Percentiles rank a stretch among this genome's conserved stretches.
These are phyloP conservation scores for Quercus rubra DNA, from an alignment of 306 rosid species.

Conservation along the genomic window DNA sequence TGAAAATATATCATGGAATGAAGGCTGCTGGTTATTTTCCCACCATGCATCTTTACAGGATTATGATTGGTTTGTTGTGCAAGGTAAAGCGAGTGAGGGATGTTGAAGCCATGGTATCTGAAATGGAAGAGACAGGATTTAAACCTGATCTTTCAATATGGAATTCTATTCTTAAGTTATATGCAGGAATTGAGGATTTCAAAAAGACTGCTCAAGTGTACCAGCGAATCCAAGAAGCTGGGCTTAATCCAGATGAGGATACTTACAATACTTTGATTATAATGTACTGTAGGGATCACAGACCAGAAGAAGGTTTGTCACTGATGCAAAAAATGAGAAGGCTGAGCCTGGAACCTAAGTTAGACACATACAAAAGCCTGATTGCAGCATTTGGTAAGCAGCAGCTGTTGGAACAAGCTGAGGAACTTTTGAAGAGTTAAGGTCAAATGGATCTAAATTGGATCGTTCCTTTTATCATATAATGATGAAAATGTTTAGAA, in stretches of 20 bases:
- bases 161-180: conserved; percentile 70
- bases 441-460: conserved; percentile 54
- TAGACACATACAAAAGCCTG: conserved; percentile 85
- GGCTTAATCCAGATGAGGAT: conserved; percentile 69
- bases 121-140: conserved; percentile 86
- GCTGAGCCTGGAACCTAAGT: conserved; percentile 66
- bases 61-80: conserved; percentile 68
- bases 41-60: conserved; percentile 76
- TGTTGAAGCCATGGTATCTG: conserved; percentile 72
- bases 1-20: conserved; percentile 92
- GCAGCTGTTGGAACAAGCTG: conserved; percentile 63
- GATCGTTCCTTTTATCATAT: conserved; percentile 89
- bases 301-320: conserved; percentile 86
- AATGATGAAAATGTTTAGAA: conserved; percentile 87
- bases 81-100: conserved; percentile 69
- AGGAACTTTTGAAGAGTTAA: conserved; percentile 87
- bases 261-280: conserved; percentile 70
- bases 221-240: conserved; percentile 63
- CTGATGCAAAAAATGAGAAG: conserved; percentile 81
- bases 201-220: conserved; percentile 52
- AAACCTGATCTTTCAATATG: conserved; percentile 77
- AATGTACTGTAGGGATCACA: conserved; percentile 85
- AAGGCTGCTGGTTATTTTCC: conserved; percentile 95
- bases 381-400: conserved; percentile 83
- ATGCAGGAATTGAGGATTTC: conserved; percentile 68